Conservation (phyloP, 176 grass and related monocot genomes). For the Cymbopogon citratus region DNA sequence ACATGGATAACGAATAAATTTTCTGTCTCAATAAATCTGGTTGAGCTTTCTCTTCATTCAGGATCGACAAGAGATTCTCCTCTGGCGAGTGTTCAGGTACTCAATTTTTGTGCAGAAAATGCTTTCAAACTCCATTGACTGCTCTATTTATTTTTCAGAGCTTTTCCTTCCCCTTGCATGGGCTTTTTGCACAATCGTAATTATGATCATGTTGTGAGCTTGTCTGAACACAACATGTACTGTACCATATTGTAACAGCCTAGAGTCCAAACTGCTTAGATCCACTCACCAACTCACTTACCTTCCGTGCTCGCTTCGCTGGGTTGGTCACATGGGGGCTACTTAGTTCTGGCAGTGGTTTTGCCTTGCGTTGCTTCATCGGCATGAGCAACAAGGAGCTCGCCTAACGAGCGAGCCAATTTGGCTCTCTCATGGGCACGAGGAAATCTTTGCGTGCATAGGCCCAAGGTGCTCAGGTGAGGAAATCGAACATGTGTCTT, state of each 20-base stretch:
- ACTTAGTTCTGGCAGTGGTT: background rate
- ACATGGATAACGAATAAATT: slow-evolving; percentile 81
- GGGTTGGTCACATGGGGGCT: background rate
- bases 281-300: background rate
- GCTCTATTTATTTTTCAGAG: slow-evolving; percentile 1
- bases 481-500: background rate
- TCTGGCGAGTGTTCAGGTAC: slow-evolving; percentile 77
- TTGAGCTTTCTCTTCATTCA: slow-evolving; percentile 93
- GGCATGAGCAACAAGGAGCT: background rate
- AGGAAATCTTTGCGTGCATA: background rate
- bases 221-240: background rate
- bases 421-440: background rate
- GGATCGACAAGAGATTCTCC: slow-evolving; percentile 78
- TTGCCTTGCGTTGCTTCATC: background rate
- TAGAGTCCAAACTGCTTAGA: background rate
- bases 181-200: background rate
- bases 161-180: slow-evolving; percentile 13
- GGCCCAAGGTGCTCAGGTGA: background rate
- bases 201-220: slow-evolving; percentile 7
- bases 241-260: background rate
- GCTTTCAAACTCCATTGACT: slow-evolving; percentile 16
- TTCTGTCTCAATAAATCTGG: slow-evolving; percentile 64
- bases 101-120: slow-evolving; percentile 13
- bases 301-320: background rate
- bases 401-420: background rate